Base-by-base conservation (phyloP, 176 grass and related monocot genomes). In the Elymus sibiricus region DNA sequence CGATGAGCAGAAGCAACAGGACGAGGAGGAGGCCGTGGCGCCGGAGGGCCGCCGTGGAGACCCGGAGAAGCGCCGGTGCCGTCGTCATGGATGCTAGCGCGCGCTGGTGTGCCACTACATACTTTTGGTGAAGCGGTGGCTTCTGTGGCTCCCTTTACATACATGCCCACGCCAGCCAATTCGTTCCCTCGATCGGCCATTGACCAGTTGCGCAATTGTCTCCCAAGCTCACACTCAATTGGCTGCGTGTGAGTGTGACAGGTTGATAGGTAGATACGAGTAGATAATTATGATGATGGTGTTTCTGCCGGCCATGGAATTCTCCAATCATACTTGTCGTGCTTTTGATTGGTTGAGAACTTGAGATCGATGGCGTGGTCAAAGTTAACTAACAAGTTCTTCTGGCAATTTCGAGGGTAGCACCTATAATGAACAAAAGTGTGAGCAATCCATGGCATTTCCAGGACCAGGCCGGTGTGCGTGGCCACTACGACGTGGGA, bases 11-110 rank as follows among this genome's bases (percentile, higher is more conserved):
- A 74, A 87, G 13, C 11, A n/a, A 7, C 5, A 81, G 1, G 61
- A 43, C 7, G 29, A 21, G 24, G 12, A 78, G 53, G 39, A 72
- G 22, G 7, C 32, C 71, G 32, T 19, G 31, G 61, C 71, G 7
- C 53, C 53, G 53, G 53, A 56, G 7, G 17, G 53, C 53, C 53
- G 35, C 4, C 68, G 16, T 53, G 49, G 49, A 53, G 26, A 4
- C 7, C 70, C 7, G 44, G 15, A 28, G 42, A 16, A 17, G 42
- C 40, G 25, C 19, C 34, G 11, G 75, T 55, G 29, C 69, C 7
- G 68, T 59, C 42, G 64, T 25, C 86, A 87, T 87, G 70, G 86
- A 14, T 22, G 79, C 53, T 56, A 21, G 35, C 0, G 53, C 53
- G 53, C 19, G 15, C 53, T 56, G 17, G 53, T 22, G 53, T 56